Percentiles rank a stretch among this genome's conserved stretches.
phyloP scores from a whole-genome alignment of 2,329 filamentous ascomycete species.

The Fusarium sp. region DNA sequence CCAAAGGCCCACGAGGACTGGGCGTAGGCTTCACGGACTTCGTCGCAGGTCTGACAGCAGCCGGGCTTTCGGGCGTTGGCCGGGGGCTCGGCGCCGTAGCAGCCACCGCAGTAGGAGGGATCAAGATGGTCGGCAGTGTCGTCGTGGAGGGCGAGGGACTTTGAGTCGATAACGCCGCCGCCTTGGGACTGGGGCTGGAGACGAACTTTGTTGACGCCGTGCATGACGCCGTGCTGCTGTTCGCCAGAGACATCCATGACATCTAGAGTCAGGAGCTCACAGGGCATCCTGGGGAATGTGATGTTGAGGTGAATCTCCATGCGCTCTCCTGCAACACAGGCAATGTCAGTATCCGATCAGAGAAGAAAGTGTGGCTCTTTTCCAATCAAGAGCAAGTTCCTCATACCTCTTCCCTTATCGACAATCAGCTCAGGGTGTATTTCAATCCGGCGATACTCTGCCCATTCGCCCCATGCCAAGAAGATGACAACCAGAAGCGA shows the following conservation, averaged over 20 bases:
- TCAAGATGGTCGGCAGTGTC: constrained; percentile 81
- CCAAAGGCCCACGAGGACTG: constrained; percentile 92
- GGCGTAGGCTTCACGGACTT: constrained; percentile 95
- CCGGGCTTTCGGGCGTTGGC: constrained; percentile 77
- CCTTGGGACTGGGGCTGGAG: constrained; percentile 77
- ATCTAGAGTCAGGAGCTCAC: constrained; percentile 93
- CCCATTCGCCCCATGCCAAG: constrained; percentile 94
- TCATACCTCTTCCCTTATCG: constrained; percentile 88
- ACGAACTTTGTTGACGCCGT: constrained; percentile 91
- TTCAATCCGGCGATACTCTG: constrained; percentile 84
- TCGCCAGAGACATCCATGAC: constrained; percentile 99
- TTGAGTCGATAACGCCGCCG: constrained; percentile 76
- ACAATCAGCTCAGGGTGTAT: constrained; percentile 94
- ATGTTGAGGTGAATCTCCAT: constrained; percentile 99
- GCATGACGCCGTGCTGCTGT: constrained; percentile 91
- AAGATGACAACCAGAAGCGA: constrained; percentile 89
- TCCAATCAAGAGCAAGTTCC: too few relatives aligned
- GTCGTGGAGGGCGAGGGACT: constrained; percentile 71
- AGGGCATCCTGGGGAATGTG: constrained; percentile 91
- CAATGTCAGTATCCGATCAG: constrained; percentile 24
- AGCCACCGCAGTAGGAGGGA: constrained; percentile 91
- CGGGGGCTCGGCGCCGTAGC: constrained; percentile 85
- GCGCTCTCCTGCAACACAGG: constrained; percentile 74
- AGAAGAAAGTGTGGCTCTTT: too few relatives aligned
- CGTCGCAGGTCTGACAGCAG: constrained; percentile 97